phyloP scores from a whole-genome alignment of 116 monocot species.

The Phalaenopsis hybrid region DNA sequence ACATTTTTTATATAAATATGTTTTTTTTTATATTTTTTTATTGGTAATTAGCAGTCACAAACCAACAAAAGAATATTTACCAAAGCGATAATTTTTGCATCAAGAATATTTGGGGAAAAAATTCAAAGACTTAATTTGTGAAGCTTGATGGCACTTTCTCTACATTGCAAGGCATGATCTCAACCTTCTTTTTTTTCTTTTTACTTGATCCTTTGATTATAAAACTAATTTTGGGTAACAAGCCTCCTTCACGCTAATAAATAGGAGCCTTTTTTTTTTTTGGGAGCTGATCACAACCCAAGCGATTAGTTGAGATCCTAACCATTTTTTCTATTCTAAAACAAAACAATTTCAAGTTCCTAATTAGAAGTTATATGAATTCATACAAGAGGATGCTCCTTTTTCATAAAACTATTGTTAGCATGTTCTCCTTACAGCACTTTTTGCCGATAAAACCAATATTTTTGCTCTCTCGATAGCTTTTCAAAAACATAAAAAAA shows the following conservation, averaged over 20 bases:
- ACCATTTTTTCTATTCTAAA: not conserved
- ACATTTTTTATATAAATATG: too few relatives aligned
- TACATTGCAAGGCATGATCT: too few relatives aligned
- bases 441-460: not conserved
- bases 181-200: too few relatives aligned
- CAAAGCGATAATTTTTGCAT: too few relatives aligned
- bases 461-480: not conserved
- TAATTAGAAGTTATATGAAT: not conserved
- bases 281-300: not conserved
- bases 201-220: not conserved
- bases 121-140: too few relatives aligned
- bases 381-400: not conserved
- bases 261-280: too few relatives aligned
- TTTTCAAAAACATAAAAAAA: not conserved
- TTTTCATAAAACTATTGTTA: not conserved
- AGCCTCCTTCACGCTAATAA: not conserved
- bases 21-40: too few relatives aligned
- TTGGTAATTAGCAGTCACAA: too few relatives aligned
- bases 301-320: not conserved
- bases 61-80: too few relatives aligned
- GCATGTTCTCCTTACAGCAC: not conserved
- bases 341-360: not conserved
- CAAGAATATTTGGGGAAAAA: too few relatives aligned
- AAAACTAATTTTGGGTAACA: not conserved
- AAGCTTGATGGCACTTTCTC: too few relatives aligned